Conservation (phyloP, 805 yeast genomes). For the Barnettozyma wickerhamii region DNA sequence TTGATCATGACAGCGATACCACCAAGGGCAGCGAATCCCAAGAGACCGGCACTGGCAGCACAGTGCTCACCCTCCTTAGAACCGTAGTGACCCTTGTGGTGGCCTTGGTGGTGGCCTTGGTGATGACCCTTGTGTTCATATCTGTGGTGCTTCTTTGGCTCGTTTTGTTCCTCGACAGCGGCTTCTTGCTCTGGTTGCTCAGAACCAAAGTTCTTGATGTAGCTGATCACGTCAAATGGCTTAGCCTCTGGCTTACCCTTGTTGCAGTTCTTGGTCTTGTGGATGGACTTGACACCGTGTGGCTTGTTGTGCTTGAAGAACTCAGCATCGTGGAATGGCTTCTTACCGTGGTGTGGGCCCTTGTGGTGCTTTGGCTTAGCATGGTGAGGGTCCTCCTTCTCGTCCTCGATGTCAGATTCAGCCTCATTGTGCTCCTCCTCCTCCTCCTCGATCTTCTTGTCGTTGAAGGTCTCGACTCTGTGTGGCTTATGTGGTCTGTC, state of each 20-base stretch:
- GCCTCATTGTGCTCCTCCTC: too few species aligned
- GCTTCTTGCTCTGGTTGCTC: neutral
- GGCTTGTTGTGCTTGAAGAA: too few species aligned
- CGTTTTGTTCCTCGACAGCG: neutral
- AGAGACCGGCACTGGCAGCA: constrained; percentile 2
- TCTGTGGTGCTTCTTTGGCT: too few species aligned
- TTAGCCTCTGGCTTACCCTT: neutral
- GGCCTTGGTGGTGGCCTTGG: too few species aligned
- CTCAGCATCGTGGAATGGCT: too few species aligned
- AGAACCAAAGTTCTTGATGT: neutral
- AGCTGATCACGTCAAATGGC: neutral
- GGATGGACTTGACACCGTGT: too few species aligned
- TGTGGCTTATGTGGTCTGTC: neutral
- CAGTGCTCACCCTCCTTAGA: constrained; percentile 2
- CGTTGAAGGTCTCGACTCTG: neutral
- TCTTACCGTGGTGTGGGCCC: too few species aligned
- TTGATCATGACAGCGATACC: neutral
- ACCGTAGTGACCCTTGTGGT: neutral
- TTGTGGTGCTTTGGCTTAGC: too few species aligned
- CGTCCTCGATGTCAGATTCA: too few species aligned
- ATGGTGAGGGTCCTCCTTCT: too few species aligned
- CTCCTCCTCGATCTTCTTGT: neutral
- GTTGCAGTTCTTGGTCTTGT: neutral
- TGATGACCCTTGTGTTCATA: constrained; percentile 3
- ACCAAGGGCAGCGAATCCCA: constrained; percentile 1